Percentiles rank a stretch among this genome's conserved stretches.
Conservation (phyloP, 1,139 yeast genomes). For the Magnusiomyces suaveolens region DNA sequence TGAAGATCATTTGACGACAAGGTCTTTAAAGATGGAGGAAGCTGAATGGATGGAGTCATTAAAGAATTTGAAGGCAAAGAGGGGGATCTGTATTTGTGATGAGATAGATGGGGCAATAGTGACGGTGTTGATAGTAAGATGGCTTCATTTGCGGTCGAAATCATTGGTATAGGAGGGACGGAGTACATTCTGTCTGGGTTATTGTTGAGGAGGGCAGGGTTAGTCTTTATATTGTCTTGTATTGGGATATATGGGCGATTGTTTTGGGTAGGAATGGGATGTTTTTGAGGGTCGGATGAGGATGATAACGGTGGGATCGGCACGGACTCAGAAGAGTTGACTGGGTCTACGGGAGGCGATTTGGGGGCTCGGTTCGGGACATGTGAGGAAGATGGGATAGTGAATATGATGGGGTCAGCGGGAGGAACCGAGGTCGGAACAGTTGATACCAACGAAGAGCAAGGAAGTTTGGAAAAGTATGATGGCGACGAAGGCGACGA, state of each 20-base stretch:
- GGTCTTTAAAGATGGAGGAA: constrained; percentile 10
- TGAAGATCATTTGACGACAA: constrained; percentile 5
- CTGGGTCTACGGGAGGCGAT: no score
- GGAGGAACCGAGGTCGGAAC: not conserved
- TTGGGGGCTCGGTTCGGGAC: no score
- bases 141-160: not conserved
- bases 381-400: no score
- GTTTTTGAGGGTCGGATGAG: not conserved
- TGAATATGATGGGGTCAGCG: not conserved
- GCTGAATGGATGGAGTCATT: constrained; percentile 8
- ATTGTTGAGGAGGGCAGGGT: not conserved
- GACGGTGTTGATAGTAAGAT: not conserved
- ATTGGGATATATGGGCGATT: not conserved
- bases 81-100: constrained; percentile 18
- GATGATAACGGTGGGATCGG: no score
- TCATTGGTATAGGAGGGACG: not conserved
- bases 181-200: not conserved
- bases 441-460: not conserved
- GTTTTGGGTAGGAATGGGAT: not conserved
- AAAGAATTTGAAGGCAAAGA: constrained; percentile 19
- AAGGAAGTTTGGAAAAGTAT: not conserved
- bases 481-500: not conserved
- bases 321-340: no score
- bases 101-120: constrained; percentile 6
- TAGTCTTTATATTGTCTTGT: not conserved